phyloP scores from a whole-genome alignment of 2,329 filamentous ascomycete species.

The Pestalotiopsis sp. region DNA sequence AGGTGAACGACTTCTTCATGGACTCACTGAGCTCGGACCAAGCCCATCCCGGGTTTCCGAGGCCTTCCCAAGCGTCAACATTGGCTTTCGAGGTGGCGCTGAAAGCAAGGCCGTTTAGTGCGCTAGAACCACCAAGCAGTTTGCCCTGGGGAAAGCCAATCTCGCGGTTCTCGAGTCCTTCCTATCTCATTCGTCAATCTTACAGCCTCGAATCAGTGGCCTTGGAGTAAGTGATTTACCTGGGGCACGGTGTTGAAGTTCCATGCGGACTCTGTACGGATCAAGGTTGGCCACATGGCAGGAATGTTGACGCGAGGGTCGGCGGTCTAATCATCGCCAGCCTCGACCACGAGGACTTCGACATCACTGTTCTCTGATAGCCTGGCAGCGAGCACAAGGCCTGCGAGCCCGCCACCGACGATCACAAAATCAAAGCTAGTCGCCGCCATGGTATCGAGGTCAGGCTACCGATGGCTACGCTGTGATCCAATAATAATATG shows the following conservation, averaged over 20 bases:
- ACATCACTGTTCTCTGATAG: background rate
- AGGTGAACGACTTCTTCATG: conserved; percentile 1
- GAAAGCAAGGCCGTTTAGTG: conserved; percentile 16
- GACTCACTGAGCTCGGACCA: conserved; percentile 18
- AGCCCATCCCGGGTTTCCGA: conserved; percentile 21
- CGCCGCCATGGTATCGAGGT: background rate
- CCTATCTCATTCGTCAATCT: background rate
- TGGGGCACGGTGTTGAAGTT: conserved; percentile 15
- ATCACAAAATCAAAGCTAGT: conserved; percentile 5
- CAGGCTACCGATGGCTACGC: background rate
- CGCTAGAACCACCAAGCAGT: conserved; percentile 19
- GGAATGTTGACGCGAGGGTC: conserved; percentile 12
- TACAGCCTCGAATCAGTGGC: background rate
- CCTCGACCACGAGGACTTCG: conserved; percentile 2
- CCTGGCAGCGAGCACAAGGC: background rate
- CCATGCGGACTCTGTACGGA: conserved; percentile 14
- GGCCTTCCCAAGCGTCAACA: conserved; percentile 16
- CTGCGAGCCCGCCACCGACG: background rate
- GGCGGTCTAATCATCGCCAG: background rate
- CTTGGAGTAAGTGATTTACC: conserved; percentile 7
- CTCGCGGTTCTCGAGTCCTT: conserved; percentile 11
- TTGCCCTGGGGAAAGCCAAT: conserved; percentile 13
- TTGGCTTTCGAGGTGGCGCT: conserved; percentile 10
- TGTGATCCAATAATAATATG: background rate
- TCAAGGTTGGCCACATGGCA: conserved; percentile 9